Conservation (phyloP, 1,284 basidiomycete species). For the Boletus sp. region DNA sequence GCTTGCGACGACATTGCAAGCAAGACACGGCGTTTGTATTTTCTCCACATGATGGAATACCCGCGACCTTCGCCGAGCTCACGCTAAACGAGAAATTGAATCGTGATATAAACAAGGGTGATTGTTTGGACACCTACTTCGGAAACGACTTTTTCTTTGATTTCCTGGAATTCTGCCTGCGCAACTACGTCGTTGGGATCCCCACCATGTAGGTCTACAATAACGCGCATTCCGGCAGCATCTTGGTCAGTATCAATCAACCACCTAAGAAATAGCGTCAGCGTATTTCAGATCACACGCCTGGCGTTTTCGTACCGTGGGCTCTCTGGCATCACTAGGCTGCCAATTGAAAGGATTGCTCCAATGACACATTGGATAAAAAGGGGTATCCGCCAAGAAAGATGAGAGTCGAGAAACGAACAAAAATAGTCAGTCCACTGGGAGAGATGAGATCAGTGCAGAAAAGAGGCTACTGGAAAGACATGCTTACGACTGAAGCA, state of each 20-base stretch:
- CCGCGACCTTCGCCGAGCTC: slow-evolving; percentile 76
- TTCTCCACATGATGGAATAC: slow-evolving; percentile 83
- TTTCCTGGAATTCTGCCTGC: slow-evolving; percentile 86
- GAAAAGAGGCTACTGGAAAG: background rate
- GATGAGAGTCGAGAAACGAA: slow-evolving; percentile 80
- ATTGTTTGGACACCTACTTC: slow-evolving; percentile 52
- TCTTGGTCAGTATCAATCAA: slow-evolving; percentile 89
- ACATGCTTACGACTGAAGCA: slow-evolving; percentile 79
- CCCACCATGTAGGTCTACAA: slow-evolving; percentile 88
- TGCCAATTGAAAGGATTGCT: slow-evolving; percentile 75
- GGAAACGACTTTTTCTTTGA: slow-evolving; percentile 81
- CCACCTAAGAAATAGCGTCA: slow-evolving; percentile 54
- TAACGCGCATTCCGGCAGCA: slow-evolving; percentile 80
- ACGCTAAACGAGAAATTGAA: slow-evolving; percentile 40
- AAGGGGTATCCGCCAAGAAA: slow-evolving; percentile 82
- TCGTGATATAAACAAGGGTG: background rate
- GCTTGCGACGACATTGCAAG: slow-evolving; percentile 98
- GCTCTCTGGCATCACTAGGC: slow-evolving; percentile 88
- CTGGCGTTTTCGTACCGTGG: slow-evolving; percentile 55
- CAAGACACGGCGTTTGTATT: slow-evolving; percentile 85
- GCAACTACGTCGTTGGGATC: slow-evolving; percentile 73
- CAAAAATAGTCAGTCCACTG: slow-evolving; percentile 96
- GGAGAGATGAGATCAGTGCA: background rate
- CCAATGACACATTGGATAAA: slow-evolving; percentile 91
- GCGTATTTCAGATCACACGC: background rate